Evolutionary conservation across 495 filamentous ascomycete genomes (phyloP).

Genomic region (Aspergillus asperescens): DNA sequence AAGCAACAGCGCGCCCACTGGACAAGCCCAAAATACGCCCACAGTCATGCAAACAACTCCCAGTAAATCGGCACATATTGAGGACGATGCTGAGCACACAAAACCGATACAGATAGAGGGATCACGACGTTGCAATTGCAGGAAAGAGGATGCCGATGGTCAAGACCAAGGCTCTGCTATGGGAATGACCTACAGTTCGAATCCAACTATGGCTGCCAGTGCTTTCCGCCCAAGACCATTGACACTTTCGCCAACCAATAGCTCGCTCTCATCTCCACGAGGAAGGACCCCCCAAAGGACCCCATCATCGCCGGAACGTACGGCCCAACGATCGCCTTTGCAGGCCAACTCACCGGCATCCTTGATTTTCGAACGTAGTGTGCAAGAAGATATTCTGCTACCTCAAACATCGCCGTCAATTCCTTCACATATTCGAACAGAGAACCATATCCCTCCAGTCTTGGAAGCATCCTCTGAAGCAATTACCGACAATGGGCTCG

Average conservation of each 20-base stretch:
- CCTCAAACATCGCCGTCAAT: slow-evolving; percentile 11
- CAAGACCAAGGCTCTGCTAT: not conserved
- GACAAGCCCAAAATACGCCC: not conserved
- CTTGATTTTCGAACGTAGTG: slow-evolving; percentile 11
- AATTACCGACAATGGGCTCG: slow-evolving; percentile 8
- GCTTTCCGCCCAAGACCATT: slow-evolving; percentile 5
- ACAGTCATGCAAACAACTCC: not conserved
- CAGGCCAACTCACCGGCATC: slow-evolving; percentile 6
- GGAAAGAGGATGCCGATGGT: not conserved
- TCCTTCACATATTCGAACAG: slow-evolving; percentile 15
- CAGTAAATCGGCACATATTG: not conserved
- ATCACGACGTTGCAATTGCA: not conserved
- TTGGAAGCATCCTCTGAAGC: slow-evolving; percentile 13
- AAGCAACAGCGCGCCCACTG: not conserved
- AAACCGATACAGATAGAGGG: not conserved
- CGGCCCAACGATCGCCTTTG: not conserved
- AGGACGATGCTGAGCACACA: not conserved
- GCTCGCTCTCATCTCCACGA: not conserved
- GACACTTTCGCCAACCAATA: not conserved
- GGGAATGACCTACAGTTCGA: not conserved
- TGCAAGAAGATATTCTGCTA: slow-evolving; percentile 15
- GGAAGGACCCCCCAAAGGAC: not conserved
- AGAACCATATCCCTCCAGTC: slow-evolving; percentile 13
- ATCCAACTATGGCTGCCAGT: not conserved
- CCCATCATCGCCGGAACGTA: slow-evolving; percentile 1